These are phyloP conservation scores for Colletotrichum sp. DNA, from an alignment of 2,329 filamentous ascomycete genomes.

Conservation along the genomic window DNA sequence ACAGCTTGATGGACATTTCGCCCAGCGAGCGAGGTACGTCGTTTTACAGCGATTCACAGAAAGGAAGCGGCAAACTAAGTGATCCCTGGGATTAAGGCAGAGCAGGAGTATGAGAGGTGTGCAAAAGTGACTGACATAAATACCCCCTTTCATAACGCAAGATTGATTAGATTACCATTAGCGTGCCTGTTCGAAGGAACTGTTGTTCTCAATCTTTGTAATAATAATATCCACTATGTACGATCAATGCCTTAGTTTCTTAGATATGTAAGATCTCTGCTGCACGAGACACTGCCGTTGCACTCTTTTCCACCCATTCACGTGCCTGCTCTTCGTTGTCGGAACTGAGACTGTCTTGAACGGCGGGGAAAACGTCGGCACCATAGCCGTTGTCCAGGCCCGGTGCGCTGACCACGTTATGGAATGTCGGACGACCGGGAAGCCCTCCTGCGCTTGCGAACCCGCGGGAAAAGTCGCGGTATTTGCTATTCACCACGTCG, in stretches of 20 bases:
- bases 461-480: conserved; percentile 13
- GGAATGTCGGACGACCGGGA: conserved; percentile 7
- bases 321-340: background rate
- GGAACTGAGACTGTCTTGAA: conserved; percentile 8
- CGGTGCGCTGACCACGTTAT: conserved; percentile 6
- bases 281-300: background rate
- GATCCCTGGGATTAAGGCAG: background rate
- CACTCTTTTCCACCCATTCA: conserved; percentile 8
- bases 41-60: background rate
- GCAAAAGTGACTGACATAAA: background rate
- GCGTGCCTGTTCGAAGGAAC: background rate
- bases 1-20: background rate
- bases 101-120: background rate
- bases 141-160: background rate
- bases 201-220: background rate
- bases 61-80: background rate
- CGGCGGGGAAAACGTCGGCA: conserved; percentile 8
- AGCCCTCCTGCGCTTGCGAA: conserved; percentile 10
- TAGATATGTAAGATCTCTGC: background rate
- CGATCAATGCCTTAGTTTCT: background rate
- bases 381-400: conserved; percentile 10
- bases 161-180: background rate
- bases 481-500: conserved; percentile 1
- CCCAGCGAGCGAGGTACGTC: background rate
- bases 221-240: background rate